Evolutionary conservation across 768 basidiomycete species (phyloP).

Genomic region (Tulasnella sp.): DNA sequence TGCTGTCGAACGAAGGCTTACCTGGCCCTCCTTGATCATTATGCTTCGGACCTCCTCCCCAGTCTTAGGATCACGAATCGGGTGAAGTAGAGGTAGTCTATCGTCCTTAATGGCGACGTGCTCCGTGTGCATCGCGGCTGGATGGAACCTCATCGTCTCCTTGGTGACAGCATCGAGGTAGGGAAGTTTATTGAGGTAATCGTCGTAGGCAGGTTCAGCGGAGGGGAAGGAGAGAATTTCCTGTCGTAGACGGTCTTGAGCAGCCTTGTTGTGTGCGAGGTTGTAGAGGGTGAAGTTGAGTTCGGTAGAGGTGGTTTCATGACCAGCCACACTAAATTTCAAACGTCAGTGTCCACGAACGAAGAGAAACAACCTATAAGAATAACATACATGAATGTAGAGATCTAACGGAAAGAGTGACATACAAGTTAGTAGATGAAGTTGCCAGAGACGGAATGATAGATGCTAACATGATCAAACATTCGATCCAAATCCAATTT

Average conservation of each 20-base stretch:
- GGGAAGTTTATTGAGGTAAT: constrained; percentile 29
- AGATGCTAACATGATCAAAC: constrained; percentile 18
- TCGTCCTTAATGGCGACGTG: constrained; percentile 34
- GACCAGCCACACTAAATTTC: constrained; percentile 33
- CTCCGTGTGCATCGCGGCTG: constrained; percentile 33
- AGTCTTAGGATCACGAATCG: constrained; percentile 24
- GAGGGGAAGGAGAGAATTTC: constrained; percentile 27
- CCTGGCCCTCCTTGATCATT: constrained; percentile 32
- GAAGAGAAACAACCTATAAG: not conserved
- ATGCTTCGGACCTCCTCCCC: constrained; percentile 26
- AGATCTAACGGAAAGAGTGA: constrained; percentile 23
- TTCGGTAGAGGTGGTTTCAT: constrained; percentile 30
- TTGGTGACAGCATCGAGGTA: constrained; percentile 36
- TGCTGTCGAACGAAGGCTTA: constrained; percentile 8
- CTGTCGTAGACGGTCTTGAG: constrained; percentile 32
- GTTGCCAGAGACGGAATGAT: no score
- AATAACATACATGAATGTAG: constrained; percentile 27
- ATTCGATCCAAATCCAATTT: constrained; percentile 16
- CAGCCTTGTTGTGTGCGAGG: constrained; percentile 31
- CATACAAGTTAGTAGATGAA: no score
- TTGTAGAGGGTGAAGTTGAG: constrained; percentile 33
- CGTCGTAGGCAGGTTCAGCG: constrained; percentile 30
- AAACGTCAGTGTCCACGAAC: constrained; percentile 20
- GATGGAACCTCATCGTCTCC: constrained; percentile 34
- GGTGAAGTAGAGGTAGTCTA: constrained; percentile 32